Base-by-base conservation (phyloP, 495 filamentous ascomycete genomes). In the Chaetomidium leptoderma region DNA sequence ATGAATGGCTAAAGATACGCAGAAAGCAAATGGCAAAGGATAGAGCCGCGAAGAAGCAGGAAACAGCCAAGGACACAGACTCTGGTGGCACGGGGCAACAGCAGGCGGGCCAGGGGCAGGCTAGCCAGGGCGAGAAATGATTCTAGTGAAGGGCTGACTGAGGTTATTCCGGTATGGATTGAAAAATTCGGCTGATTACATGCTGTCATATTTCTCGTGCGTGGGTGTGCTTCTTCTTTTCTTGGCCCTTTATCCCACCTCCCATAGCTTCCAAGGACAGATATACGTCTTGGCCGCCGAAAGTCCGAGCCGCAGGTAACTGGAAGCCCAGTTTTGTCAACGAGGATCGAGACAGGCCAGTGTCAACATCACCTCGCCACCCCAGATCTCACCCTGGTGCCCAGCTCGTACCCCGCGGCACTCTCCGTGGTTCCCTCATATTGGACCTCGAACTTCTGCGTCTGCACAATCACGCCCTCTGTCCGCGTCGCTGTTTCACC, bases 1-100 rank as follows among this genome's bases (percentile, higher is more conserved):
- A n/a, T 23, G 6, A 30, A 24, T 17, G 14, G 19, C 23, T 27
- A 4, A 50, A 4, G 16, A 13, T 6, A 16, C 27, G 39, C 37
- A 58, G 55, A 17, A 58, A 42, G 17, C 46, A 44, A 27, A 52
- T 58, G 55, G 55, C 55, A 4, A 58, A 58, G n/a, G 47, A 51
- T 0, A 43, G 37, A 27, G 47, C 37, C 1, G 53, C 42, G 7
- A 49, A 48, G 10, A 57, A 35, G 26, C 10, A 37, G n/a, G 24
- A 57, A 23, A 27, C 45, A 1, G 33, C 46, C 2, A 43, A 50
- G 45, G 50, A 40, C 27, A 42, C 27, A 7, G 43, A 16, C 3
- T 8, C 21, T 32, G 45, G n/a, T 11, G 24, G 26, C 35, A 49
- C 24, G 45, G 45, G 27, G 2, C 40, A 26, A 14, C 33, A 57